Conservation (phyloP, 2,329 filamentous ascomycete genomes). For the Alternaria solani region DNA sequence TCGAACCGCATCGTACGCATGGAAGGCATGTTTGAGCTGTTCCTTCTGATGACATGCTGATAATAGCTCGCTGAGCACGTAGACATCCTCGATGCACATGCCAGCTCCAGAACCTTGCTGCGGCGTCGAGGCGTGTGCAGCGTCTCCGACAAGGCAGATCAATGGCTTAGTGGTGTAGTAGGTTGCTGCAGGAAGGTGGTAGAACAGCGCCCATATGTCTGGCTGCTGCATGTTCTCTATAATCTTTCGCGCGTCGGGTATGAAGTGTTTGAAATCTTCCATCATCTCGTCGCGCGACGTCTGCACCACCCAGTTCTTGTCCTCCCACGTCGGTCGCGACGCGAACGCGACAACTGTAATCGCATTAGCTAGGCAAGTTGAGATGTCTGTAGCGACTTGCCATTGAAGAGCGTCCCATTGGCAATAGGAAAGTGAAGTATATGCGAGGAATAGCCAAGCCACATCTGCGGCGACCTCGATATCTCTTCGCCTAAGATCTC, state of each 20-base stretch:
- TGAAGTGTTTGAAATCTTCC: slow-evolving; percentile 37
- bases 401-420: slow-evolving; percentile 3
- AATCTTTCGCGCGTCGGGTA: slow-evolving; percentile 25
- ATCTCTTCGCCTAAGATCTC: slow-evolving; percentile 62
- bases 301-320: slow-evolving; percentile 37
- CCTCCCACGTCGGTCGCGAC: slow-evolving; percentile 29
- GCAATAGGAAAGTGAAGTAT: slow-evolving; percentile 8
- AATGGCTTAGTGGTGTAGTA: slow-evolving; percentile 47
- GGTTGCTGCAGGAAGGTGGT: slow-evolving; percentile 55
- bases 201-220: slow-evolving; percentile 59
- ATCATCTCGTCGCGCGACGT: slow-evolving; percentile 39
- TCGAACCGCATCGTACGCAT: slow-evolving; percentile 50
- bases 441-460: neutral
- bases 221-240: slow-evolving; percentile 54
- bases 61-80: slow-evolving; percentile 55
- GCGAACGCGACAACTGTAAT: slow-evolving; percentile 38
- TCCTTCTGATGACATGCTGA: slow-evolving; percentile 19
- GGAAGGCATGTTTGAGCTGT: slow-evolving; percentile 45
- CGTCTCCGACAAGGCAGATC: slow-evolving; percentile 61
- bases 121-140: slow-evolving; percentile 13
- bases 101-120: neutral
- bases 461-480: slow-evolving; percentile 63
- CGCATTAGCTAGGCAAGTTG: neutral
- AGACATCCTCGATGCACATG: slow-evolving; percentile 63
- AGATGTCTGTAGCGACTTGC: neutral